These are phyloP conservation scores for Aspergillus egyptiacus DNA, from an alignment of 495 filamentous ascomycete genomes.

Conservation along the genomic window DNA sequence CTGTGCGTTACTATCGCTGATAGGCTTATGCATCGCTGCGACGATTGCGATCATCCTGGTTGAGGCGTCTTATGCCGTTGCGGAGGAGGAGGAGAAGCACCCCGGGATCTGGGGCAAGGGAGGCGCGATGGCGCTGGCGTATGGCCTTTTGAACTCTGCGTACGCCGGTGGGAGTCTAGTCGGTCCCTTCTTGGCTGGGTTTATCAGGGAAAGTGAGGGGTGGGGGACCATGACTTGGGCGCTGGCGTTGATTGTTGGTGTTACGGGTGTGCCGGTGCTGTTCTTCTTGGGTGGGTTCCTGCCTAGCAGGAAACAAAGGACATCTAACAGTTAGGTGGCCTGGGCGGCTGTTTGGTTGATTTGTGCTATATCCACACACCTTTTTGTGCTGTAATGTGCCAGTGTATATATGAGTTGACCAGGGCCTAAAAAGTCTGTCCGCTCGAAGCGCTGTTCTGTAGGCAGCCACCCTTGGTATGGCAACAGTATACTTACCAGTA, in stretches of 20 bases:
- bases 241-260: slow-evolving; percentile 21
- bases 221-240: slow-evolving; percentile 50
- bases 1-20: slow-evolving; percentile 58
- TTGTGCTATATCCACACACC: no score
- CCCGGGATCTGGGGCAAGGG: slow-evolving; percentile 46
- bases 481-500: no score
- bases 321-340: not conserved
- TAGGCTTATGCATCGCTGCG: slow-evolving; percentile 54
- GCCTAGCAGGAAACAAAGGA: not conserved
- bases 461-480: no score
- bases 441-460: no score
- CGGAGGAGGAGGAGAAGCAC: slow-evolving; percentile 46
- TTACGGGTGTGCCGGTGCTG: slow-evolving; percentile 22
- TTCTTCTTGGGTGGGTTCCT: slow-evolving; percentile 18
- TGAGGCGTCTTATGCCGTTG: slow-evolving; percentile 58
- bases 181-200: slow-evolving; percentile 56
- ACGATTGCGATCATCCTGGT: slow-evolving; percentile 62
- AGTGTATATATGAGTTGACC: no score
- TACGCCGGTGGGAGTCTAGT: slow-evolving; percentile 53
- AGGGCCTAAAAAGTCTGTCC: no score
- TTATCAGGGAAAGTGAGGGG: slow-evolving; percentile 47
- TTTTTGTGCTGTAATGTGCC: no score
- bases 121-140: slow-evolving; percentile 54
- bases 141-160: slow-evolving; percentile 49
- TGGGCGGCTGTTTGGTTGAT: no score